Base-by-base conservation (phyloP, 805 yeast species). In the Kazachstania bromeliacearum region DNA sequence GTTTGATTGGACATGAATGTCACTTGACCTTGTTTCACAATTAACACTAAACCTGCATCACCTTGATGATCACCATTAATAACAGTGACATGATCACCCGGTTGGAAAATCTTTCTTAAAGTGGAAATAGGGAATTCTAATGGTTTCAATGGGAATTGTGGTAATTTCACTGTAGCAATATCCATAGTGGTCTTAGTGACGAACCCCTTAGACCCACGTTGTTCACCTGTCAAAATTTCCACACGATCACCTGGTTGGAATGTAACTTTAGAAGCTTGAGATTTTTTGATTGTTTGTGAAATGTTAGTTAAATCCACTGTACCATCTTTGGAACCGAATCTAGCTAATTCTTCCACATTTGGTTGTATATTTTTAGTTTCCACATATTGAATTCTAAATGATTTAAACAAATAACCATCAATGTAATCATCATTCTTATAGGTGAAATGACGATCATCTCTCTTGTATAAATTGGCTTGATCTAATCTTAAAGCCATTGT, bases 221-320 rank as follows among this genome's bases (percentile, higher is more conserved):
- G 96, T 63, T 92, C 98, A 56, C 98, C 98, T 45, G 77, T 76
- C 35, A 83, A 70, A 33, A 92, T 83, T 61, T 88, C 95, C 33
- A 92, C 96, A 47, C 83, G 74, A 59, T 92, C 98, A 47, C 95
- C 96, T 5, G 94, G 85, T 59, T 85, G 95, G 66, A 88, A 89
- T 3, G 70, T 61, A 23, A 76, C 68, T 20, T 71, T 63, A 16
- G 73, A 67, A 25, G 70, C 71, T 36, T 73, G 67, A 2, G 75
- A 66, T 44, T 74, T 73, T 54, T 84, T 84, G 47, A 92, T 68
- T n/a, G 85, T 75, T 43, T 87, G 85, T 1, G 96, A 92, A 46
- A 92, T 77, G 0, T 88, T 75, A 4, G 87, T 76, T 39, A 92
- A 67, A 55, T 92, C 96, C 48, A 92, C 72, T n/a, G 88, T 88